Evolutionary conservation across 805 yeast genomes (phyloP).

Genomic region (Cyberlindnera nakhonratchasimensis): DNA sequence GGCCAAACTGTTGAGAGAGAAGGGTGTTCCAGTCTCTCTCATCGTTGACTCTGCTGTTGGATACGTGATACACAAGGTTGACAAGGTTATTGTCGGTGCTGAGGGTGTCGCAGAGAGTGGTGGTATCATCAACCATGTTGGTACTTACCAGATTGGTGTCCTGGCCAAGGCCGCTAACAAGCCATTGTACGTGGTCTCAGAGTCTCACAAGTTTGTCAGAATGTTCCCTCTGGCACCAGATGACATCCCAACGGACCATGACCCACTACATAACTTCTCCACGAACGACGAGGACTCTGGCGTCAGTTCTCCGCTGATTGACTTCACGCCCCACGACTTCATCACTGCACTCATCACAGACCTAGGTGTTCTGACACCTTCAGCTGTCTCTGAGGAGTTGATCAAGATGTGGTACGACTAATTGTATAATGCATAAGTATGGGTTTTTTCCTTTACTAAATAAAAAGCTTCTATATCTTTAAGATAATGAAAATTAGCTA

Average conservation of each 20-base stretch:
- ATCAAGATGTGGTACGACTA: constrained; percentile 97
- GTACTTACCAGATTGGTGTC: constrained; percentile 92
- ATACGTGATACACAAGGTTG: constrained; percentile 82
- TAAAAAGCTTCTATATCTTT: too few species aligned
- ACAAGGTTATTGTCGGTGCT: constrained; percentile 94
- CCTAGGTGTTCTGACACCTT: constrained; percentile 93
- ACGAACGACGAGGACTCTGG: constrained; percentile 33
- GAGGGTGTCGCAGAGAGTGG: constrained; percentile 99
- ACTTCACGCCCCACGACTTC: constrained; percentile 93
- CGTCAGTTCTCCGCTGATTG: constrained; percentile 59
- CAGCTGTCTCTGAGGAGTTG: constrained; percentile 97
- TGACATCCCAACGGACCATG: constrained; percentile 68
- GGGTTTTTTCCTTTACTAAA: too few species aligned
- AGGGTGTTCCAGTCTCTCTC: constrained; percentile 81
- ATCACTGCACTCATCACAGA: constrained; percentile 96
- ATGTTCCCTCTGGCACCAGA: constrained; percentile 92
- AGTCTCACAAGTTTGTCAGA: constrained; percentile 93
- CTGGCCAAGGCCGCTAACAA: constrained; percentile 86
- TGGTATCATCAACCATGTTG: constrained; percentile 93
- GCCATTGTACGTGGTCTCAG: constrained; percentile 92
- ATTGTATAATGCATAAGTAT: constrained; percentile 5
- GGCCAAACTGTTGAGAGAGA: constrained; percentile 61
- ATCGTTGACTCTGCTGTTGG: constrained; percentile 95
- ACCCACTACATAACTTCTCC: constrained; percentile 42
- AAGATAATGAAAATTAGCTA: too few species aligned